Evolutionary conservation across 495 filamentous ascomycete genomes (phyloP).

Genomic region (Hyaloscypha bicolor): DNA sequence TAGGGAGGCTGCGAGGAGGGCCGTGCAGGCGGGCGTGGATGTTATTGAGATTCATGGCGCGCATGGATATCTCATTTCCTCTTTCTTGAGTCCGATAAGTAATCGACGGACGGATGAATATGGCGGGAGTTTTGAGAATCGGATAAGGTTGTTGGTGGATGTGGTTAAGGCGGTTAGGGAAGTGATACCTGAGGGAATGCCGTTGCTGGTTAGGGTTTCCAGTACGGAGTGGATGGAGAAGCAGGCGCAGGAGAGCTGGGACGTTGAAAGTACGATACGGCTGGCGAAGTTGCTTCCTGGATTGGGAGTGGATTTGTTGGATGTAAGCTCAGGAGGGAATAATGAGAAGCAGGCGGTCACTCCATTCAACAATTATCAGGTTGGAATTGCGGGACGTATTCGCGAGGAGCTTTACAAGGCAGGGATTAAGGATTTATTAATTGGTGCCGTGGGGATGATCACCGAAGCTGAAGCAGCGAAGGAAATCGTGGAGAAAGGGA

Average conservation of each 20-base stretch:
- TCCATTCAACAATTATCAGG: conserved; percentile 60
- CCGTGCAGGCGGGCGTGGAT: conserved; percentile 70
- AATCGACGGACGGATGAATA: conserved; percentile 62
- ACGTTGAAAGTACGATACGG: conserved; percentile 58
- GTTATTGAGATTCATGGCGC: conserved; percentile 64
- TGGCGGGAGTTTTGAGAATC: conserved; percentile 60
- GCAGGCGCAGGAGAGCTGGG: conserved; percentile 60
- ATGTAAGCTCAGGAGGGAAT: conserved; percentile 73
- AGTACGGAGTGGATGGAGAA: conserved; percentile 73
- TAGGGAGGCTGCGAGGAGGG: conserved; percentile 57
- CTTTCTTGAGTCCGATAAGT: conserved; percentile 63
- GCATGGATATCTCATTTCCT: conserved; percentile 65
- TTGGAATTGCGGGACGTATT: conserved; percentile 61
- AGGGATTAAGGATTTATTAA: conserved; percentile 54
- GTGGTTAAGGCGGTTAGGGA: conserved; percentile 47
- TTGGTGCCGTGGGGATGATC: conserved; percentile 78
- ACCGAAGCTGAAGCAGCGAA: conserved; percentile 63
- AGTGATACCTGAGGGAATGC: conserved; percentile 60
- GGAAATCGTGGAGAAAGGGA: conserved; percentile 54
- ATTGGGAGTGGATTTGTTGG: conserved; percentile 72
- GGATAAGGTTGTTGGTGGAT: conserved; percentile 51
- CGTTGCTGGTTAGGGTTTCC: conserved; percentile 69
- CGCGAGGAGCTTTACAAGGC: conserved; percentile 56
- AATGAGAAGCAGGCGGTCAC: conserved; percentile 60
- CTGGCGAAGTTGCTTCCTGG: conserved; percentile 67